A percentile compares a stretch with the other conserved stretches of the same genome.
These are phyloP conservation scores for Eimeria brunetti DNA, from an alignment of 169 alveolate genomes.

Conservation along the genomic window DNA sequence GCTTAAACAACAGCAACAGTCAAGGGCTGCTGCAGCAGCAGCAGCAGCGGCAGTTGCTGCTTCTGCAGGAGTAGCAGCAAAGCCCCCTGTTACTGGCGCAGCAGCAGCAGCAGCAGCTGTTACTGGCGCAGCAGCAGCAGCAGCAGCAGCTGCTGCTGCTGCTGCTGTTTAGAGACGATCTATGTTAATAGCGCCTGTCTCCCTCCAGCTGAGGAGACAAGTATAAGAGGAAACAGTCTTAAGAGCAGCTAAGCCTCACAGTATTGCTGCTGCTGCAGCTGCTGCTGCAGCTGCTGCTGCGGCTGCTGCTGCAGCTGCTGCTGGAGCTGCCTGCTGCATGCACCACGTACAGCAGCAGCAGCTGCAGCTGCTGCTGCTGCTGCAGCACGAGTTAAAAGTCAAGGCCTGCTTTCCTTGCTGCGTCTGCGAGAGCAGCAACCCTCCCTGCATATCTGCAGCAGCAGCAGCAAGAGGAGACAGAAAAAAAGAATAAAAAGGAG, in stretches of 20 bases:
- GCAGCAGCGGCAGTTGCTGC: background rate
- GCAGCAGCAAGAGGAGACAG: background rate
- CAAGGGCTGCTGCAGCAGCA: background rate
- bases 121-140: background rate
- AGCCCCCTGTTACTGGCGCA: background rate
- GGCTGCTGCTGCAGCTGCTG: background rate
- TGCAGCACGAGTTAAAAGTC: conserved; percentile 15
- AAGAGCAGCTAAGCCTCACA: background rate
- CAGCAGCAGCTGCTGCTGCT: background rate
- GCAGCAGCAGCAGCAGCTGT: background rate
- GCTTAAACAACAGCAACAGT: background rate
- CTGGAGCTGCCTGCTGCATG: background rate
- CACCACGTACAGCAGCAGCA: background rate
- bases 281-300: background rate
- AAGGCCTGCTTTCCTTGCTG: conserved; percentile 45
- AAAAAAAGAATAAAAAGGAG: background rate
- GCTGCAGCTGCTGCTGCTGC: conserved; percentile 4
- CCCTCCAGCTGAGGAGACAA: background rate
- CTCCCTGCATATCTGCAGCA: conserved; percentile 48
- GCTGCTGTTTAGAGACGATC: background rate
- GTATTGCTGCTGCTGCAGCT: background rate
- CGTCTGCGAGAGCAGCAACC: conserved; percentile 49
- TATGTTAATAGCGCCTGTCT: background rate
- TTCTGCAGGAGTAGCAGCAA: background rate
- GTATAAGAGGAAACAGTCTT: background rate